Conservation (phyloP, 768 basidiomycete genomes). For the Suillus alpinus region DNA sequence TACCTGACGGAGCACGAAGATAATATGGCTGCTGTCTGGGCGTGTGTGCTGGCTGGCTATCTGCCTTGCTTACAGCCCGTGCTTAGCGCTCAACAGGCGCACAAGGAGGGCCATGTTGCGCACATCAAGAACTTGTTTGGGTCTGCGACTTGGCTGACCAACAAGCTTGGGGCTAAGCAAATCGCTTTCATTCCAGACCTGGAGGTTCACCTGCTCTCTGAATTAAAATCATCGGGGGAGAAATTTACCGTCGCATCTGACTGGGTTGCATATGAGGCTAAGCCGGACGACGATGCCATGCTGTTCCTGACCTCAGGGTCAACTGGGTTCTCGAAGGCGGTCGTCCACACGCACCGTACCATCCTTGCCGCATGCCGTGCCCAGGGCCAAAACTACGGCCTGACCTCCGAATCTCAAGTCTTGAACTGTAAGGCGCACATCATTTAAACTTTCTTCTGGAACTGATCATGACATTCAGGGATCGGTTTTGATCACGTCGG, state of each 20-base stretch:
- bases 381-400: conserved; percentile 32
- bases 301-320: conserved; percentile 42
- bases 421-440: conserved; percentile 35
- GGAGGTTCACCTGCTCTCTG: conserved; percentile 24
- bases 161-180: conserved; percentile 24
- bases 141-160: conserved; percentile 30
- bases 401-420: conserved; percentile 32
- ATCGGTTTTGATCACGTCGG: conserved; percentile 47
- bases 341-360: conserved; percentile 37
- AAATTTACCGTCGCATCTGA: conserved; percentile 1
- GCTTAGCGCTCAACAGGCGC: conserved; percentile 29
- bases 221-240: conserved; percentile 14
- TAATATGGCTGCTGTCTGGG: conserved; percentile 32
- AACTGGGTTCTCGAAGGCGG: conserved; percentile 43
- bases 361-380: conserved; percentile 32
- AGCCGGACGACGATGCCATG: conserved; percentile 29
- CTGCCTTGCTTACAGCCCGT: conserved; percentile 31
- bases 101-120: conserved; percentile 25
- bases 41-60: conserved; percentile 28
- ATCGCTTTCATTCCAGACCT: conserved; percentile 20
- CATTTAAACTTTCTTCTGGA: not conserved
- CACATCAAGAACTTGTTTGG: conserved; percentile 28
- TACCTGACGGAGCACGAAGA: conserved; percentile 33
- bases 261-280: conserved; percentile 18
- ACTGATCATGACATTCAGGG: conserved; percentile 19